These are phyloP conservation scores for Thielaviopsis punctulata DNA, from an alignment of 2,329 filamentous ascomycete species.

Conservation along the genomic window DNA sequence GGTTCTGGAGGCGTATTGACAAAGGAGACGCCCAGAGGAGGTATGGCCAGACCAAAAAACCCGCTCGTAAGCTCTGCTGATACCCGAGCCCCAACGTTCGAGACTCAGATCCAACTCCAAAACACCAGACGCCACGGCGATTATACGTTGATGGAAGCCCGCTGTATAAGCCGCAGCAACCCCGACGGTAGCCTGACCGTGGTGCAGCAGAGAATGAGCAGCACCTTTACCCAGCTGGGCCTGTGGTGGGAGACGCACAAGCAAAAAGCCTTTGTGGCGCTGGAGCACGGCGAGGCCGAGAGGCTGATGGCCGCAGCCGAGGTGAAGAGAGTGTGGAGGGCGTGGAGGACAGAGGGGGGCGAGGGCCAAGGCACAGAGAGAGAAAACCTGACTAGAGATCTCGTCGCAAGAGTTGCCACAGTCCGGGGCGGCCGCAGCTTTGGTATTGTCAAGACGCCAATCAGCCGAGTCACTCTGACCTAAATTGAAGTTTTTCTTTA, in stretches of 20 bases:
- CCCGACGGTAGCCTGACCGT: not conserved
- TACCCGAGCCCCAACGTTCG: not conserved
- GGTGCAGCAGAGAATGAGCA: not conserved
- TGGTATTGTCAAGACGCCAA: no score
- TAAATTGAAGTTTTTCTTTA: no score
- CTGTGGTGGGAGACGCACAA: constrained; percentile 9
- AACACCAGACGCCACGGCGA: not conserved
- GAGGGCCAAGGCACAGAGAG: not conserved
- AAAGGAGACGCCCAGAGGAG: no score
- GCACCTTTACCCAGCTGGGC: not conserved
- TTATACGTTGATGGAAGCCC: not conserved
- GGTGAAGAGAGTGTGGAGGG: not conserved
- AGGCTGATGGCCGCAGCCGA: not conserved
- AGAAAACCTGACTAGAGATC: no score
- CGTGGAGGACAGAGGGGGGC: not conserved
- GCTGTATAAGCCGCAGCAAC: not conserved
- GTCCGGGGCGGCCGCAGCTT: no score
- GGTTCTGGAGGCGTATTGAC: not conserved
- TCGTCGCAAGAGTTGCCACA: no score
- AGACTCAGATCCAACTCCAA: not conserved
- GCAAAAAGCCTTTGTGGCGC: constrained; percentile 1
- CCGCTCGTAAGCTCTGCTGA: no score
- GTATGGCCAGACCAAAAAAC: no score
- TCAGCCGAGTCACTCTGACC: no score
- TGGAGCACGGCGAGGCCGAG: constrained; percentile 2